Base-by-base conservation (phyloP, 2,329 filamentous ascomycete species). In the Microcyclosporella mali region DNA sequence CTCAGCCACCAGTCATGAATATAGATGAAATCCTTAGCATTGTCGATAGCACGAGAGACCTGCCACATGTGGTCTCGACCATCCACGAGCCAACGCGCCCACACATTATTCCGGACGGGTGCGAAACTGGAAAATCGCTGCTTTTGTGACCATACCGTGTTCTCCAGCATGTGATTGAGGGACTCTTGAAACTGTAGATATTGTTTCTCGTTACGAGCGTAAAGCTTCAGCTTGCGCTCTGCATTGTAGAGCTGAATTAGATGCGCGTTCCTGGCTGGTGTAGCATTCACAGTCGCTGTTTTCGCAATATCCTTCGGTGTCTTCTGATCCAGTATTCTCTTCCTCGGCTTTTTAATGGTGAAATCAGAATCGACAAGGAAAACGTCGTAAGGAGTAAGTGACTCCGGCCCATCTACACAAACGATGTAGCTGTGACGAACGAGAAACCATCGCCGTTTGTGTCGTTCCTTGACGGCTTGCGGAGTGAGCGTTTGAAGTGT, bases 1-100 rank as follows among this genome's bases (percentile, higher is more conserved):
- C 87, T 95, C 31, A 98, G 70, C 92, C 92, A 98, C 92, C 92
- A 98, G 65, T 97, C 92, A 63, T 98, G 92, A 50, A 98, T 97
- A 66, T 97, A 97, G 56, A 98, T 90, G 49, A 97, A 90, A 68
- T 97, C 92, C 58, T 87, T 87, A 7, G 92, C 92, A 81, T 95
- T 95, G 62, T 88, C 92, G 58, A 98, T 94, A 10, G 92, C 92
- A 51, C 90, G 80, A 9, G 90, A 97, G 6, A 97, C 88, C 63
- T 95, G 94, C 92, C 92, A 98, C 90, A 97, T 97, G 71, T 97
- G 94, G 63, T 98, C 92, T 54, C 92, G 81, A 12, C 87, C 92
- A 66, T 98, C 92, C 0, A 98, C 90, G 7, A 98, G 77, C 89
- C 90, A 97, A 60, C 95, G 88, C 2, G 89, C 88, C 67, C 90